A percentile compares a stretch with the other conserved stretches of the same genome.
These are phyloP conservation scores for Coriaria nepalensis DNA, from an alignment of 306 rosid species.

Conservation along the genomic window DNA sequence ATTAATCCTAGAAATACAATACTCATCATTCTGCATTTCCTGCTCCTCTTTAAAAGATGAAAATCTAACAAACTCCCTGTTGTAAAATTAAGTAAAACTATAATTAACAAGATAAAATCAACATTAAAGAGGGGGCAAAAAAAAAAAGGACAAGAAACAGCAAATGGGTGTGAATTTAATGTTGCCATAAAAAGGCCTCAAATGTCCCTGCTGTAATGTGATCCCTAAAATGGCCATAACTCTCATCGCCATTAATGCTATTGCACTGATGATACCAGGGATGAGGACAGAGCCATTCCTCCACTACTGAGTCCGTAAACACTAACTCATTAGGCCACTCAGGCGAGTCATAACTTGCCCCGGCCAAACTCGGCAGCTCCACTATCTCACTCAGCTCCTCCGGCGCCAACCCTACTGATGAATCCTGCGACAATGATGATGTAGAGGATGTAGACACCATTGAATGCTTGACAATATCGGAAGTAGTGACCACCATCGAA, in stretches of 20 bases:
- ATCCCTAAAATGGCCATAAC: slow-evolving; percentile 21
- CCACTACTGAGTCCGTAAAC: slow-evolving; percentile 29
- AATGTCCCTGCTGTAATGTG: slow-evolving; percentile 28
- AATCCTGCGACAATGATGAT: slow-evolving; percentile 6
- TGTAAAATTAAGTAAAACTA: too few relatives aligned
- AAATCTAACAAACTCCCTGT: too few relatives aligned
- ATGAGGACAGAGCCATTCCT: slow-evolving; percentile 28
- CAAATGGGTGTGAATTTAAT: slow-evolving; percentile 9
- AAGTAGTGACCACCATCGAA: slow-evolving; percentile 31
- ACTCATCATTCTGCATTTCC: too few relatives aligned
- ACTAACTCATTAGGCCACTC: slow-evolving; percentile 36
- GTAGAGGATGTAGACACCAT: neutral
- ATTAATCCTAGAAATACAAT: too few relatives aligned
- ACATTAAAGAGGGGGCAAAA: neutral
- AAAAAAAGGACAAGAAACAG: neutral
- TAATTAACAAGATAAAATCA: neutral
- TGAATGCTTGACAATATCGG: slow-evolving; percentile 1
- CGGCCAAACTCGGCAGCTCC: slow-evolving; percentile 37
- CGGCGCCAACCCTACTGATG: slow-evolving; percentile 21
- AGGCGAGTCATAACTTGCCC: slow-evolving; percentile 25
- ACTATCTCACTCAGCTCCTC: slow-evolving; percentile 81
- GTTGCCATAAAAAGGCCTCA: slow-evolving; percentile 37
- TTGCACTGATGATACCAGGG: slow-evolving; percentile 23
- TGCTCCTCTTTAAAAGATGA: too few relatives aligned
- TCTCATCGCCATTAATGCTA: slow-evolving; percentile 22